Evolutionary conservation across 2,329 filamentous ascomycete species (phyloP).

Genomic region (Golovinomyces cichoracearum): DNA sequence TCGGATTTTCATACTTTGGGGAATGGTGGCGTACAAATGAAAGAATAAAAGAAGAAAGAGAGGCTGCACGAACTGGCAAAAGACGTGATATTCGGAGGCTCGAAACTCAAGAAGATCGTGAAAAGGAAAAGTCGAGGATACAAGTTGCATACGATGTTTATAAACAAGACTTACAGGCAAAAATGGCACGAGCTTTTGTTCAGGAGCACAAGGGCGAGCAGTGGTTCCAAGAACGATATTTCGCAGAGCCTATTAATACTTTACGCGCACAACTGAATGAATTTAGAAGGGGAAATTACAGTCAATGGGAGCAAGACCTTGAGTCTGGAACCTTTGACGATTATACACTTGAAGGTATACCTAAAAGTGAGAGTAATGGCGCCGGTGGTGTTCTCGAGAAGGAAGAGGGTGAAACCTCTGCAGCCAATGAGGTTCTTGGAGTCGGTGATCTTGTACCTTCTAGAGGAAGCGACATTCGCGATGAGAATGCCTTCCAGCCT

Average conservation of each 20-base stretch:
- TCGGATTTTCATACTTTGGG: slow-evolving; percentile 63
- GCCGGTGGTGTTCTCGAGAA: slow-evolving; percentile 68
- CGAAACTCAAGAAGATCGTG: slow-evolving; percentile 45
- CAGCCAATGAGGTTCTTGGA: slow-evolving; percentile 72
- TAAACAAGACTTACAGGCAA: slow-evolving; percentile 41
- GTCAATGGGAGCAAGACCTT: slow-evolving; percentile 71
- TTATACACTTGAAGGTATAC: slow-evolving; percentile 78
- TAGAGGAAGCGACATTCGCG: slow-evolving; percentile 60
- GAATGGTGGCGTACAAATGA: slow-evolving; percentile 72
- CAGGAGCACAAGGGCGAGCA: slow-evolving; percentile 82
- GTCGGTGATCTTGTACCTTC: slow-evolving; percentile 74
- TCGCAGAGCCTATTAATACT: slow-evolving; percentile 51
- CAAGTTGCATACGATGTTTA: slow-evolving; percentile 42
- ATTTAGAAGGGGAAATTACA: slow-evolving; percentile 52
- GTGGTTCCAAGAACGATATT: slow-evolving; percentile 93
- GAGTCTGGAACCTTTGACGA: slow-evolving; percentile 73
- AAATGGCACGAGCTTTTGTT: slow-evolving; percentile 75
- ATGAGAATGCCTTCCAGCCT: slow-evolving; percentile 68
- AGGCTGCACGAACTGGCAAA: slow-evolving; percentile 42
- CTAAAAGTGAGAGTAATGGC: slow-evolving; percentile 77
- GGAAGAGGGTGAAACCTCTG: slow-evolving; percentile 81
- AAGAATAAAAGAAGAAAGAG: slow-evolving; percentile 57
- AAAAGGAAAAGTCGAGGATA: slow-evolving; percentile 54
- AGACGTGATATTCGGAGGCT: slow-evolving; percentile 37
- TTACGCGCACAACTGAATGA: slow-evolving; percentile 54